A percentile compares a stretch with the other conserved stretches of the same genome.
These are phyloP conservation scores for Ulmus americana DNA, from an alignment of 331 rosid genomes.

Conservation along the genomic window DNA sequence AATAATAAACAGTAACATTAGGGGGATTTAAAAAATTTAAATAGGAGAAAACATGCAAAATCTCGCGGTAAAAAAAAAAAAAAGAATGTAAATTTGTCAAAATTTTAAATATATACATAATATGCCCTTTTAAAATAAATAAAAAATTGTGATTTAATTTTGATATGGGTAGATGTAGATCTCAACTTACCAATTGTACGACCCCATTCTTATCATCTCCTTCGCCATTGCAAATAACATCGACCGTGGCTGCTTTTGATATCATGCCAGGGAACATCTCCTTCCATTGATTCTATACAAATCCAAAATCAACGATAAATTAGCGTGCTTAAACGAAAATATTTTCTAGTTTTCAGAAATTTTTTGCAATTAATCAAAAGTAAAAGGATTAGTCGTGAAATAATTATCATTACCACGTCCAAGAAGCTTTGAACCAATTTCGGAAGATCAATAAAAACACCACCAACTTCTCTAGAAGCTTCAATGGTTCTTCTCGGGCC, in stretches of 20 bases:
- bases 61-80: no score
- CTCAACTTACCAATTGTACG: constrained; percentile 69
- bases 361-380: no score
- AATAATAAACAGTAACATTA: no score
- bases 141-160: no score
- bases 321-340: background rate
- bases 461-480: constrained; percentile 74
- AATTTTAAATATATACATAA: no score
- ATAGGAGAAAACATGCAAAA: no score
- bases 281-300: constrained; percentile 81
- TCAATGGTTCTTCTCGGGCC: constrained; percentile 68
- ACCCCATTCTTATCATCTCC: constrained; percentile 65
- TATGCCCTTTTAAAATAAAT: no score
- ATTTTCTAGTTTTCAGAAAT: background rate
- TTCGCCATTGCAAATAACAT: constrained; percentile 76
- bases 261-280: constrained; percentile 92
- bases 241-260: constrained; percentile 84
- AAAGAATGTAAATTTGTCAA: no score
- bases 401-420: constrained; percentile 41
- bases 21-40: no score
- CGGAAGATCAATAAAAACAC: constrained; percentile 48
- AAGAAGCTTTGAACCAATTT: constrained; percentile 46
- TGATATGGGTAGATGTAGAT: no score
- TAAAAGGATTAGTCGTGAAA: no score
- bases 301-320: background rate